Percentiles rank a stretch among this genome's conserved stretches.
phyloP scores from a whole-genome alignment of 192 early-diverging fungal species.

The Backusella liffmaniae region DNA sequence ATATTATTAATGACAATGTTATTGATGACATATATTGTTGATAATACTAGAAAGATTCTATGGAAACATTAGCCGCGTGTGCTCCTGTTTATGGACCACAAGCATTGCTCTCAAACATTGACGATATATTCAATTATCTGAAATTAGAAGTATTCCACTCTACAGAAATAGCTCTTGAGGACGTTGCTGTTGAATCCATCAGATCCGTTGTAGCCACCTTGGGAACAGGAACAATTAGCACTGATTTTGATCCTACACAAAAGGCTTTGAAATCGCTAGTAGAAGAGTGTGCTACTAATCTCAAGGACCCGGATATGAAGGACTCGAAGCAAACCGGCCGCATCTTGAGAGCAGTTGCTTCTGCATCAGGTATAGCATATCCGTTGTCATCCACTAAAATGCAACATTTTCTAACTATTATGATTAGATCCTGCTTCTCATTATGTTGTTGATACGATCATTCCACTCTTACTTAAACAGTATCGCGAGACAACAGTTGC shows the following conservation, averaged over 20 bases:
- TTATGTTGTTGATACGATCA: constrained; percentile 53
- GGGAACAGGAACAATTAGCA: constrained; percentile 41
- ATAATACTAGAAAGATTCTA: constrained; percentile 70
- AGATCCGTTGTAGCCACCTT: constrained; percentile 64
- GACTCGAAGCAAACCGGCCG: constrained; percentile 64
- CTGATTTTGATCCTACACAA: constrained; percentile 46
- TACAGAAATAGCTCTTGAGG: constrained; percentile 65
- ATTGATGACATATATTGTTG: background rate
- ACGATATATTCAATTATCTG: constrained; percentile 72
- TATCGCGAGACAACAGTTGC: constrained; percentile 56
- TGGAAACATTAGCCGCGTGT: constrained; percentile 84
- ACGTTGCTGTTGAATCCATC: constrained; percentile 63
- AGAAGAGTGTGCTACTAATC: constrained; percentile 55
- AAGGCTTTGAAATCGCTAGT: constrained; percentile 50
- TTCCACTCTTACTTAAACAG: constrained; percentile 64
- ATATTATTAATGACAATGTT: background rate
- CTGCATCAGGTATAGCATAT: constrained; percentile 51
- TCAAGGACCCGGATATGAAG: constrained; percentile 65
- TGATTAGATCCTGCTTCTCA: constrained; percentile 59
- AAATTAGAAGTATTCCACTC: constrained; percentile 80
- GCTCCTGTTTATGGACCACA: constrained; percentile 73
- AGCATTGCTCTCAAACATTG: constrained; percentile 63
- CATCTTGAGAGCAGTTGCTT: constrained; percentile 62
- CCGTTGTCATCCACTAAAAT: background rate
- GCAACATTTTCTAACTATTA: background rate